phyloP scores from a whole-genome alignment of 306 rosid species.

The Vicia villosa region DNA sequence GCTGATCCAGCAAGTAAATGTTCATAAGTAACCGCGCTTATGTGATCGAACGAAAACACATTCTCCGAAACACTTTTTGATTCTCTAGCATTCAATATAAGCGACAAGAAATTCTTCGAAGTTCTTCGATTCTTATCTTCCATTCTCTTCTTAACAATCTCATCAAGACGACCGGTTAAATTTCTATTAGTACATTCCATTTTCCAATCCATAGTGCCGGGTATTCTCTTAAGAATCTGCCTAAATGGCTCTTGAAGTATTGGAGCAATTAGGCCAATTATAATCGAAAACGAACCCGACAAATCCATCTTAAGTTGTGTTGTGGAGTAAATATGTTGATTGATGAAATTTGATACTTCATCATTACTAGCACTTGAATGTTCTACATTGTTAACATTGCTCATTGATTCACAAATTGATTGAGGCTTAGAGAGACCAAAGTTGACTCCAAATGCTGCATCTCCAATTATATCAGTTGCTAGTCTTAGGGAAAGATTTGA shows the following conservation, averaged over 20 bases:
- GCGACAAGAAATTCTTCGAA: constrained; percentile 75
- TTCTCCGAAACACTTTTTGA: constrained; percentile 48
- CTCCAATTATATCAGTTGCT: constrained; percentile 84
- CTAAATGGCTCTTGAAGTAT: constrained; percentile 83
- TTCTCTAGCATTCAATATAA: constrained; percentile 73
- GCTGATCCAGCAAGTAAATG: constrained; percentile 93
- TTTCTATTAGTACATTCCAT: constrained; percentile 61
- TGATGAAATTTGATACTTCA: constrained; percentile 76
- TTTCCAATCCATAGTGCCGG: constrained; percentile 82
- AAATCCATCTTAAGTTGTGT: constrained; percentile 92
- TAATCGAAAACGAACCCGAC: constrained; percentile 91
- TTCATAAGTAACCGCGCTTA: constrained; percentile 85
- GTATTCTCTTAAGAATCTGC: constrained; percentile 75
- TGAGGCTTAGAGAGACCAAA: constrained; percentile 72
- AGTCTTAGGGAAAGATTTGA: constrained; percentile 75
- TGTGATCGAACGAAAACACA: constrained; percentile 67
- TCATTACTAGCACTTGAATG: constrained; percentile 17
- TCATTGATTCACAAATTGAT: constrained; percentile 42
- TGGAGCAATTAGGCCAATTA: constrained; percentile 79
- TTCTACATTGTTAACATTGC: constrained; percentile 8
- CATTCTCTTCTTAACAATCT: constrained; percentile 72
- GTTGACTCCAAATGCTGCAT: constrained; percentile 95
- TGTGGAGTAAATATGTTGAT: constrained; percentile 85
- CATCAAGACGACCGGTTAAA: constrained; percentile 63
- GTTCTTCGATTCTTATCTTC: constrained; percentile 47